phyloP scores from a whole-genome alignment of 345 rosid genomes.

The Acer campestre region DNA sequence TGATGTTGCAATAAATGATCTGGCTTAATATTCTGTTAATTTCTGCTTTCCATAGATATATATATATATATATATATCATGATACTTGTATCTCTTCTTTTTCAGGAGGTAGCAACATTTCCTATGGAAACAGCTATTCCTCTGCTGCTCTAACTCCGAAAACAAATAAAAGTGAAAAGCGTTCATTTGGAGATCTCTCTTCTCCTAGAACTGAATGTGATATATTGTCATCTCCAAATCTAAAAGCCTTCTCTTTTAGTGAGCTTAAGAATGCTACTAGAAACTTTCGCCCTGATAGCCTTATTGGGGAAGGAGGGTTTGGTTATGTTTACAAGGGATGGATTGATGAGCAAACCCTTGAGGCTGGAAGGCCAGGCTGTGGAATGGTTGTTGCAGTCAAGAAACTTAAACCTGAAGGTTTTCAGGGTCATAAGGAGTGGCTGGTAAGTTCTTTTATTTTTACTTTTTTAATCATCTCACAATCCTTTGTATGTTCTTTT shows the following conservation, averaged over 20 bases:
- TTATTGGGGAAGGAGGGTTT: constrained; percentile 93
- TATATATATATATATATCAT: background rate
- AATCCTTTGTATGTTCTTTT: constrained; percentile 2
- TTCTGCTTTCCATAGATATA: background rate
- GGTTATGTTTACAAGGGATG: constrained; percentile 86
- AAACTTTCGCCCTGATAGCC: constrained; percentile 60
- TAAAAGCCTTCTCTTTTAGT: constrained; percentile 53
- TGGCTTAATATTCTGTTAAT: constrained; percentile 14
- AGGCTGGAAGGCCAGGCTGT: constrained; percentile 40
- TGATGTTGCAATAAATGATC: background rate
- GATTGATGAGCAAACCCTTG: constrained; percentile 49
- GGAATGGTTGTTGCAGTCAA: constrained; percentile 72
- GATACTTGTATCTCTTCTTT: background rate
- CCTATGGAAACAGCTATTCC: constrained; percentile 19
- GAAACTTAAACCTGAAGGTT: constrained; percentile 67
- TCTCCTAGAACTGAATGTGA: constrained; percentile 47
- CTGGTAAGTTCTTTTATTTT: constrained; percentile 46
- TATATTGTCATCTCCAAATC: constrained; percentile 46
- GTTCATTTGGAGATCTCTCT: constrained; percentile 26
- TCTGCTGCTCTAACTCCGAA: constrained; percentile 27
- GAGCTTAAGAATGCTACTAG: constrained; percentile 69
- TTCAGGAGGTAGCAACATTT: constrained; percentile 24
- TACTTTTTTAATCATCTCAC: background rate
- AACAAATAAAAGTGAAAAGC: constrained; percentile 19
- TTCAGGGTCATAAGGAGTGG: constrained; percentile 95